phyloP scores from a whole-genome alignment of 192 early-diverging fungal species.

The Diversispora eburnea region DNA sequence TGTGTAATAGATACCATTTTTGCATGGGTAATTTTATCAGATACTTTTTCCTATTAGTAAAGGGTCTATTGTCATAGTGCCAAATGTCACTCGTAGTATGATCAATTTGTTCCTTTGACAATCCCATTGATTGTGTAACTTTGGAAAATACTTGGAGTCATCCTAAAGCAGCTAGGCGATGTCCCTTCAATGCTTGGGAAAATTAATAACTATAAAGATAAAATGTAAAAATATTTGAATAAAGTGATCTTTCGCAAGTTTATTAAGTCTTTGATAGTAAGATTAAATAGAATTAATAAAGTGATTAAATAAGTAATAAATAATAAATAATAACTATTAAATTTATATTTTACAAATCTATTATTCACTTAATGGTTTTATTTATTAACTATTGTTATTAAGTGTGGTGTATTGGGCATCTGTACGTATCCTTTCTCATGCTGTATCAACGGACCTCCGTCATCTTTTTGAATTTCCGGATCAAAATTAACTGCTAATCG shows the following conservation, averaged over 20 bases:
- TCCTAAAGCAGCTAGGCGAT: no score
- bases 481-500: conserved; percentile 48
- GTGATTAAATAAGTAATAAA: not conserved
- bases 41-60: no score
- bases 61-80: no score
- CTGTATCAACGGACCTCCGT: not conserved
- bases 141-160: no score
- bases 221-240: not conserved
- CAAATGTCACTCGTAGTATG: no score
- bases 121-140: no score
- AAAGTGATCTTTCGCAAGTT: no score
- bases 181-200: no score
- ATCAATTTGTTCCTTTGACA: not conserved
- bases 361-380: not conserved
- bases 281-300: no score
- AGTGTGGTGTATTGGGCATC: conserved; percentile 22
- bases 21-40: no score
- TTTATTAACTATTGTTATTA: conserved; percentile 5
- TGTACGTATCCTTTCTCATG: conserved; percentile 20
- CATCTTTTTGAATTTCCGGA: not conserved
- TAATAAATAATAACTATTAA: not conserved
- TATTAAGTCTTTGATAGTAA: no score
- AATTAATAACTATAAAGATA: not conserved
- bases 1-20: no score
- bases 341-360: not conserved